Evolutionary conservation across 805 yeast genomes (phyloP).

Genomic region (Candida nanaspora): DNA sequence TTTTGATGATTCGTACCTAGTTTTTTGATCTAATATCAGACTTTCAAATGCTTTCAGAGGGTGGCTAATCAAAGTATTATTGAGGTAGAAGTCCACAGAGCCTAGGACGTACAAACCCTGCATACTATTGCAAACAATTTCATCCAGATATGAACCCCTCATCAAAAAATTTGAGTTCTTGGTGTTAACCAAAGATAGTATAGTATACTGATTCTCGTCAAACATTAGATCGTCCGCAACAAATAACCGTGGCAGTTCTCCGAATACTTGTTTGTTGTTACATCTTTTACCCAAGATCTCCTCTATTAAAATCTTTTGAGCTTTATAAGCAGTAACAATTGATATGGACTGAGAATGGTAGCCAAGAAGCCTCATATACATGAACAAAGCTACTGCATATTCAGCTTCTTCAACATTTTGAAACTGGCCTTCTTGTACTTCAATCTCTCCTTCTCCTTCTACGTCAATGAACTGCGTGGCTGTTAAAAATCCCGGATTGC

Average conservation of each 20-base stretch:
- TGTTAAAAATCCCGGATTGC: conserved; percentile 26
- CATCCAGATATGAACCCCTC: conserved; percentile 9
- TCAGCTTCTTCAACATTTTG: conserved; percentile 44
- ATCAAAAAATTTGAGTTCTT: conserved; percentile 20
- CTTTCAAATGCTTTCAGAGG: not conserved
- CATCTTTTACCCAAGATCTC: conserved; percentile 32
- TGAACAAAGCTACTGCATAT: conserved; percentile 34
- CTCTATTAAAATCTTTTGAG: conserved; percentile 34
- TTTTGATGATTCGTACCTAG: not conserved
- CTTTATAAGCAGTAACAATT: conserved; percentile 32
- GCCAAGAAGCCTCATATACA: conserved; percentile 38
- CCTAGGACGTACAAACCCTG: conserved; percentile 3
- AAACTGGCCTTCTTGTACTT: conserved; percentile 17
- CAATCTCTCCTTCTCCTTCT: conserved; percentile 23
- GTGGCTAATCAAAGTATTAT: not conserved
- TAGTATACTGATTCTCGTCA: conserved; percentile 24
- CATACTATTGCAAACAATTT: not conserved
- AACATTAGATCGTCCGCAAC: conserved; percentile 12
- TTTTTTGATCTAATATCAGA: not conserved
- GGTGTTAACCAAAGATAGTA: conserved; percentile 26
- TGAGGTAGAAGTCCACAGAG: not conserved
- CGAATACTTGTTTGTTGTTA: conserved; percentile 12
- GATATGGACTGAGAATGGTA: conserved; percentile 32
- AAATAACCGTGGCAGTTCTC: conserved; percentile 14
- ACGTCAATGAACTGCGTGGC: conserved; percentile 26